Percentiles rank a stretch among this genome's conserved stretches.
These are phyloP conservation scores for Crithidia mellificae DNA, from an alignment of 208 protist genomes.

Conservation along the genomic window DNA sequence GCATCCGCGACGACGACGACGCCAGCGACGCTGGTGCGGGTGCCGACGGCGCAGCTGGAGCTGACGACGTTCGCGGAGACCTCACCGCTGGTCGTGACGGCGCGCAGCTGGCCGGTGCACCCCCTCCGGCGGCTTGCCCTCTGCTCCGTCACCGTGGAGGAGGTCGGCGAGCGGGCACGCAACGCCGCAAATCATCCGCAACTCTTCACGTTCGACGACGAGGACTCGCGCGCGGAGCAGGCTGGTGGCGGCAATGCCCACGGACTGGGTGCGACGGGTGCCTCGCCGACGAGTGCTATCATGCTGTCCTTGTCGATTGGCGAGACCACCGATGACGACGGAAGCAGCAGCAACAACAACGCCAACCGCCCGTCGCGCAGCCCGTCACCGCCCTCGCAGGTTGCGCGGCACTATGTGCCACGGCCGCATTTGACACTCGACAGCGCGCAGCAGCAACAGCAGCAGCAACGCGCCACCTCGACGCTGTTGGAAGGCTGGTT, in stretches of 20 bases:
- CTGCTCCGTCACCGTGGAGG: conserved; percentile 21
- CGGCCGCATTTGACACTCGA: conserved; percentile 5
- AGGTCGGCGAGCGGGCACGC: conserved; percentile 24
- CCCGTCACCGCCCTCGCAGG: conserved; percentile 9
- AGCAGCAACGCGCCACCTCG: not conserved
- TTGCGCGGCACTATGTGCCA: not conserved
- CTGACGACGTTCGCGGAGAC: conserved; percentile 21
- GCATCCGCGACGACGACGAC: not conserved
- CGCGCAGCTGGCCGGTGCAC: conserved; percentile 13
- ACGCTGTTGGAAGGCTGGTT: conserved; percentile 28
- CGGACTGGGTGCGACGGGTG: not conserved
- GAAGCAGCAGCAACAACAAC: not conserved
- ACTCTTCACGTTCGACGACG: not conserved
- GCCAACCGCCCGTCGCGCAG: conserved; percentile 2
- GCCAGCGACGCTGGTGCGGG: not conserved
- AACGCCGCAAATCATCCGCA: not conserved
- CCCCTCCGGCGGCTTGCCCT: conserved; percentile 26
- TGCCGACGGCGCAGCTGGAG: conserved; percentile 26
- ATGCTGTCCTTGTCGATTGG: conserved; percentile 19
- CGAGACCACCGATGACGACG: conserved; percentile 16
- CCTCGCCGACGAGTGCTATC: not conserved
- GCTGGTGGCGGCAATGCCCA: not conserved
- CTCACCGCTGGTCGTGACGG: conserved; percentile 11
- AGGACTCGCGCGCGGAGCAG: not conserved
- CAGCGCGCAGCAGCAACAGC: not conserved